A percentile compares a stretch with the other conserved stretches of the same genome.
phyloP scores from a whole-genome alignment of 2,329 filamentous ascomycete genomes.

The Colletotrichum godetiae region DNA sequence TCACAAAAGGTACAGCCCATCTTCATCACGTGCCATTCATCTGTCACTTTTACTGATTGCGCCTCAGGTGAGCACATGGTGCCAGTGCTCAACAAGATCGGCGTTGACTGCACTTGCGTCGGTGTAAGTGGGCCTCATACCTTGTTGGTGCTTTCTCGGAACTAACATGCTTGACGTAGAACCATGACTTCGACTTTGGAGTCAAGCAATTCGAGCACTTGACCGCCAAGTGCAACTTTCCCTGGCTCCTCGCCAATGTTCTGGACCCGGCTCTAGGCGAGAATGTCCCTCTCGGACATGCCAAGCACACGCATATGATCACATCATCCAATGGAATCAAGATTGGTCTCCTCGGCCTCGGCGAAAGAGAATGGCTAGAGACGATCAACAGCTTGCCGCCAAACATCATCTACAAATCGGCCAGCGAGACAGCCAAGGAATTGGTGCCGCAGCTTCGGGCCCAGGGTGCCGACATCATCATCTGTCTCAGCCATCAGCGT shows the following conservation, averaged over 20 bases:
- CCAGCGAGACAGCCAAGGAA: conserved; percentile 79
- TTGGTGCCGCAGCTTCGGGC: conserved; percentile 78
- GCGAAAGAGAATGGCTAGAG: conserved; percentile 88
- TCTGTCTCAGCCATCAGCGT: conserved; percentile 86
- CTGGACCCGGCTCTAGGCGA: conserved; percentile 85
- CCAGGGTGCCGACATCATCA: conserved; percentile 83
- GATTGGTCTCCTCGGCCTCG: conserved; percentile 85
- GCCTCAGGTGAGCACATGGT: conserved; percentile 82
- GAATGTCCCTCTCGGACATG: conserved; percentile 79
- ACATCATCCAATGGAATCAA: conserved; percentile 87
- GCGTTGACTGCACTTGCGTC: conserved; percentile 83
- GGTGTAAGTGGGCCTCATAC: conserved; percentile 67
- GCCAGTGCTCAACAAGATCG: conserved; percentile 80
- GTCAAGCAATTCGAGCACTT: conserved; percentile 83
- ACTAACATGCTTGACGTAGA: conserved; percentile 57
- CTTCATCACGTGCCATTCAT: not conserved
- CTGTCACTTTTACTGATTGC: not conserved
- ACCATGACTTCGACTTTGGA: conserved; percentile 94
- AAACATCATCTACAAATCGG: conserved; percentile 83
- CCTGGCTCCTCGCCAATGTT: conserved; percentile 91
- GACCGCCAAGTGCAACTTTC: conserved; percentile 80
- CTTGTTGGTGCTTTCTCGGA: conserved; percentile 30
- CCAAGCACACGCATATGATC: conserved; percentile 79
- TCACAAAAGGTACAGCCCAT: conserved; percentile 77
- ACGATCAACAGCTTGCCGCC: conserved; percentile 90